Conservation (phyloP, 176 grass and related monocot species). For the Cenchrus fungigraminus region DNA sequence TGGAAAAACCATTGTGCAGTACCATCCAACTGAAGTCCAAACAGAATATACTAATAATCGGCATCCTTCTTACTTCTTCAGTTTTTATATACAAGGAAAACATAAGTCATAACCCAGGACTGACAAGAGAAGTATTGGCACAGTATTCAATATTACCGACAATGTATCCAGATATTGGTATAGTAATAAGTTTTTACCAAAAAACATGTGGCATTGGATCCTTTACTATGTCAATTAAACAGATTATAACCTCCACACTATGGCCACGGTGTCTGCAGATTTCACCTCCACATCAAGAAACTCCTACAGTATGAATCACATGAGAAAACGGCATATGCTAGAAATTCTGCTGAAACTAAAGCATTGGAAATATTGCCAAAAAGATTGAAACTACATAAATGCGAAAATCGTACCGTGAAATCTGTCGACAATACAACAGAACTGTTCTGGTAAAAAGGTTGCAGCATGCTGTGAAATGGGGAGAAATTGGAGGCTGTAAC, state of each 20-base stretch:
- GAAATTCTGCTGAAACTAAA: not conserved
- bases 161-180: not conserved
- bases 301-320: not conserved
- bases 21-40: slow-evolving; percentile 5
- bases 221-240: not conserved
- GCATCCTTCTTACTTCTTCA: not conserved
- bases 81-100: not conserved
- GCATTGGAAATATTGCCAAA: not conserved
- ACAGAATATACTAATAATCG: not conserved
- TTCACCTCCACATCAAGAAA: not conserved
- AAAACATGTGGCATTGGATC: not conserved
- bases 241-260: not conserved
- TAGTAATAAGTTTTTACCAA: not conserved
- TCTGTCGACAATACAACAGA: not conserved
- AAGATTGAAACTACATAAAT: not conserved
- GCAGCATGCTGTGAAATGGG: not conserved
- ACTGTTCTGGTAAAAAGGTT: not conserved
- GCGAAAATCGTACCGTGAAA: slow-evolving; percentile 2
- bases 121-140: not conserved
- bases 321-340: not conserved
- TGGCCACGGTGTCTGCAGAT: not conserved
- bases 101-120: not conserved
- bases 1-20: not conserved
- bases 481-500: not conserved
- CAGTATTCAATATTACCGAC: not conserved